A percentile compares a stretch with the other conserved stretches of the same genome.
Evolutionary conservation across 768 basidiomycete genomes (phyloP).

Genomic region (Grammothele lineata): DNA sequence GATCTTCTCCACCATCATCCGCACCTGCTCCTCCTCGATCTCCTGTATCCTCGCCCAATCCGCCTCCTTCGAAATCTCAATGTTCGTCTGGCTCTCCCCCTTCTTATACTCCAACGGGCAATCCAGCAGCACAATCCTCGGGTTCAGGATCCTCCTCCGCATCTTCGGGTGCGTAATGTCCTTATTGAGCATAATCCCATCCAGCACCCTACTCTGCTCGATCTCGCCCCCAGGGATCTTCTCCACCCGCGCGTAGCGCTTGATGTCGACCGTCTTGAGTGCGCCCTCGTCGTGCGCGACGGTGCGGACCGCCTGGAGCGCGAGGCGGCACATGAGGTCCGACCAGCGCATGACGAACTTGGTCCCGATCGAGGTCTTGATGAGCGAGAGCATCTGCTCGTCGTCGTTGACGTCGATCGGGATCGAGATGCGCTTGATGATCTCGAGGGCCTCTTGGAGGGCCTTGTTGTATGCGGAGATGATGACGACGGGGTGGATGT

Average conservation of each 20-base stretch:
- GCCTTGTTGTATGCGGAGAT: slow-evolving; percentile 98
- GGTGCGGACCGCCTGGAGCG: slow-evolving; percentile 86
- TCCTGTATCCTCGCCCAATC: slow-evolving; percentile 92
- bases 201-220: slow-evolving; percentile 82
- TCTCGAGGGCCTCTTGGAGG: slow-evolving; percentile 84
- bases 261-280: slow-evolving; percentile 91
- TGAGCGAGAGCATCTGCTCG: slow-evolving; percentile 89
- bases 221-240: slow-evolving; percentile 98
- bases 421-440: slow-evolving; percentile 82
- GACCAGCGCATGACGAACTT: slow-evolving; percentile 97
- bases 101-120: slow-evolving; percentile 99
- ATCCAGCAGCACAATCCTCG: slow-evolving; percentile 84
- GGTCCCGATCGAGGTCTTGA: slow-evolving; percentile 98
- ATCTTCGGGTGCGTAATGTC: slow-evolving; percentile 98
- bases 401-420: slow-evolving; percentile 88
- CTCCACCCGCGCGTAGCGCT: slow-evolving; percentile 96
- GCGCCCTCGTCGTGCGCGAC: slow-evolving; percentile 76
- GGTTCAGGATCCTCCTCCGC: slow-evolving; percentile 86
- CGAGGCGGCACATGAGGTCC: slow-evolving; percentile 95
- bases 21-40: slow-evolving; percentile 97
- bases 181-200: slow-evolving; percentile 97
- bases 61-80: slow-evolving; percentile 91
- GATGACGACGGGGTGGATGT: slow-evolving; percentile 98
- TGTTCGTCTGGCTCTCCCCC: slow-evolving; percentile 97
- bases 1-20: slow-evolving; percentile 76